These are phyloP conservation scores for Magnolia sinica DNA, from an alignment of 164 flowering plant species.

Conservation along the genomic window DNA sequence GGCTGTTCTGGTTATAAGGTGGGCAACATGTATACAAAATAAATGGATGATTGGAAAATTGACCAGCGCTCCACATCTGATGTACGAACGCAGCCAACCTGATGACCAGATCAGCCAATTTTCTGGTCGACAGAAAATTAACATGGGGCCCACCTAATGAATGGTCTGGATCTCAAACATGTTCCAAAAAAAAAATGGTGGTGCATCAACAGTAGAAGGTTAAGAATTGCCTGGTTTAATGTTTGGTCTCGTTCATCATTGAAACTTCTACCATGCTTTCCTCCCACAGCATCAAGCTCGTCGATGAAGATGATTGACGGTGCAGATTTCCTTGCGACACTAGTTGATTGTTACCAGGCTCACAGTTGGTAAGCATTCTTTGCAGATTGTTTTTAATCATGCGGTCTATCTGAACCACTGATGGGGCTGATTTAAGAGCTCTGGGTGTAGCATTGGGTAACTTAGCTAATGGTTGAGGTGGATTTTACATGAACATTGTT, in stretches of 20 bases:
- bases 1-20: neutral
- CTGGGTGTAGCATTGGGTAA: too few species aligned
- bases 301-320: conserved; percentile 94
- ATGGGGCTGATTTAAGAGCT: too few species aligned
- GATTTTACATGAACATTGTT: too few species aligned
- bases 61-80: neutral
- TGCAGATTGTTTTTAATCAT: too few species aligned
- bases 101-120: neutral
- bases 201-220: neutral
- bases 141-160: neutral
- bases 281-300: conserved; percentile 98
- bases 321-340: conserved; percentile 72
- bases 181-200: neutral
- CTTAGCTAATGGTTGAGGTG: too few species aligned
- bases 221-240: conserved; percentile 66
- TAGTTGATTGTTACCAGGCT: conserved; percentile 14
- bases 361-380: too few species aligned
- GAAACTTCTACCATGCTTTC: conserved; percentile 95
- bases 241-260: conserved; percentile 99
- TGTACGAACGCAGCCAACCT: neutral
- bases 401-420: too few species aligned
- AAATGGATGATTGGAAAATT: too few species aligned
- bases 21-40: too few species aligned
- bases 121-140: neutral
- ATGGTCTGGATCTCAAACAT: neutral